Evolutionary conservation across 2,329 filamentous ascomycete species (phyloP).

Genomic region (Phyllosticta citribraziliensis): DNA sequence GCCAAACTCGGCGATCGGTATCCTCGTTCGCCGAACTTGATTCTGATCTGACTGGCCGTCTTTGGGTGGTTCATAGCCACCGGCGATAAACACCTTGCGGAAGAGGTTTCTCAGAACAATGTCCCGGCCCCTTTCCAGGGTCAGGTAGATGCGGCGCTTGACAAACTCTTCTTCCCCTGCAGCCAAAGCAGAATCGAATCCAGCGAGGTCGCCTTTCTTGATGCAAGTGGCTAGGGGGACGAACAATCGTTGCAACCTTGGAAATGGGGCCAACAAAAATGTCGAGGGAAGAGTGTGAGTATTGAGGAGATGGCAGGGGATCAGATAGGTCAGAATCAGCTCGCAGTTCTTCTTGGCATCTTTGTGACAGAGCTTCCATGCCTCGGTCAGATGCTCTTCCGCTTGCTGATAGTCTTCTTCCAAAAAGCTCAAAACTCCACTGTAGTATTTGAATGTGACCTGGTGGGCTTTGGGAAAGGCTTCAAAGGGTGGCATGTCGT

Average conservation of each 20-base stretch:
- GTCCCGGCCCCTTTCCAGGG: slow-evolving; percentile 83
- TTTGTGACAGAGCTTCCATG: slow-evolving; percentile 72
- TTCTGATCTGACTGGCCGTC: slow-evolving; percentile 54
- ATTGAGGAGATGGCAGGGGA: slow-evolving; percentile 85
- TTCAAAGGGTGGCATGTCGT: slow-evolving; percentile 71
- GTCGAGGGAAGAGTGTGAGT: slow-evolving; percentile 71
- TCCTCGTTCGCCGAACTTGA: slow-evolving; percentile 58
- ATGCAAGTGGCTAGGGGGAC: slow-evolving; percentile 70
- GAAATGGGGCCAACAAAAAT: slow-evolving; percentile 62
- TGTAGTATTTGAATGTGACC: slow-evolving; percentile 94
- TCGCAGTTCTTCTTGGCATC: slow-evolving; percentile 66
- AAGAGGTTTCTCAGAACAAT: slow-evolving; percentile 86
- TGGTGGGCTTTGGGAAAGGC: slow-evolving; percentile 81
- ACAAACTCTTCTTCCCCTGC: slow-evolving; percentile 88
- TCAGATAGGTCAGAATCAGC: slow-evolving; percentile 86
- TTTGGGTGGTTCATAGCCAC: slow-evolving; percentile 66
- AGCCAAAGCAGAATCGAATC: slow-evolving; percentile 73
- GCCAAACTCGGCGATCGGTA: slow-evolving; percentile 75
- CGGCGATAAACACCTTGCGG: slow-evolving; percentile 79
- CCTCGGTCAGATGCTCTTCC: slow-evolving; percentile 68
- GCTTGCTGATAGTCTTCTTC: slow-evolving; percentile 85
- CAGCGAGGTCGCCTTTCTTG: slow-evolving; percentile 68
- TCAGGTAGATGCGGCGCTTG: slow-evolving; percentile 85
- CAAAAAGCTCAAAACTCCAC: slow-evolving; percentile 84
- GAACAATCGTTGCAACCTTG: slow-evolving; percentile 68